Evolutionary conservation across 2,329 filamentous ascomycete genomes (phyloP).

Genomic region (Scorias spongiosa): DNA sequence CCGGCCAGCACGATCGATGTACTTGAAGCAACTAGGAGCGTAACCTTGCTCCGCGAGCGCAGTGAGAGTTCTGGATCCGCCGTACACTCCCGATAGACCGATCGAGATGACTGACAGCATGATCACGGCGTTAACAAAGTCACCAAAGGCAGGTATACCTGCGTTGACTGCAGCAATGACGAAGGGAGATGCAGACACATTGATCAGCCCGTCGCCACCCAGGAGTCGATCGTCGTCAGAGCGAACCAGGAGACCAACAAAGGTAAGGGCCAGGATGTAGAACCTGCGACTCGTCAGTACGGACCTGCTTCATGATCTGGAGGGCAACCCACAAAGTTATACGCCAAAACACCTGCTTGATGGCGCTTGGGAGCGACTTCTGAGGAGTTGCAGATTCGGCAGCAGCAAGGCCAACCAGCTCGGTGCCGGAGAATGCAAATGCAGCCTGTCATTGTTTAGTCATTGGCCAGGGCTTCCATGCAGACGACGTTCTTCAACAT

Average conservation of each 20-base stretch:
- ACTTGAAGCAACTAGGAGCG: slow-evolving; percentile 41
- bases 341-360: slow-evolving; percentile 93
- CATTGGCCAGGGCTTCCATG: too few relatives aligned
- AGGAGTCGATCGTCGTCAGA: slow-evolving; percentile 53
- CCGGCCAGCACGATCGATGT: slow-evolving; percentile 46
- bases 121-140: background rate
- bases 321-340: slow-evolving; percentile 43
- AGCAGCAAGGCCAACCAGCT: slow-evolving; percentile 61
- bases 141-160: background rate
- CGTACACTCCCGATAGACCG: slow-evolving; percentile 83
- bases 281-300: slow-evolving; percentile 31
- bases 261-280: slow-evolving; percentile 66
- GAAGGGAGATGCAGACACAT: slow-evolving; percentile 71
- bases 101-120: slow-evolving; percentile 54
- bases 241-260: slow-evolving; percentile 71
- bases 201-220: slow-evolving; percentile 38
- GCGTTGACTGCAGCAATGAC: slow-evolving; percentile 83
- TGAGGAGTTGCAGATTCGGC: slow-evolving; percentile 66
- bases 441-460: slow-evolving; percentile 32
- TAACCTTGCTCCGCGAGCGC: slow-evolving; percentile 67
- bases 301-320: slow-evolving; percentile 5
- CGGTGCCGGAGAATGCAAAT: slow-evolving; percentile 62
- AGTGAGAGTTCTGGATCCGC: slow-evolving; percentile 76
- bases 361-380: slow-evolving; percentile 68
- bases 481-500: background rate